phyloP scores from a whole-genome alignment of 345 rosid species.

The Noccaea bulbosa region DNA sequence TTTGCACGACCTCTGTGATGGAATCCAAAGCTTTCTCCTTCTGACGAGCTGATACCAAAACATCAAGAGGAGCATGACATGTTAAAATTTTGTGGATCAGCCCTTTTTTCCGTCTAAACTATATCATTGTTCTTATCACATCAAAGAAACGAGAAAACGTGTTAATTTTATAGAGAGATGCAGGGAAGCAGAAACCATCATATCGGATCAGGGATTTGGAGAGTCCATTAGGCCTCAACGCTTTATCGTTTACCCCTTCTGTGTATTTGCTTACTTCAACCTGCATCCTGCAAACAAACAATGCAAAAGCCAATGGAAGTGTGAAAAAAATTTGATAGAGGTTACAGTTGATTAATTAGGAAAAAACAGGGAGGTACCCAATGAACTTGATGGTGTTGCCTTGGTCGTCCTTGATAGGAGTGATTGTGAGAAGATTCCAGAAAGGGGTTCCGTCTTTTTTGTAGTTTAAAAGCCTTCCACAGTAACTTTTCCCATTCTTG shows the following conservation, averaged over 20 bases:
- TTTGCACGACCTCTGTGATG: constrained; percentile 87
- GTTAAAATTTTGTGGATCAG: constrained; percentile 6
- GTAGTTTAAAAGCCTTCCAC: constrained; percentile 93
- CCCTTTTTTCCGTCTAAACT: not conserved
- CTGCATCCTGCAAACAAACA: constrained; percentile 75
- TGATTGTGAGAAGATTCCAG: constrained; percentile 97
- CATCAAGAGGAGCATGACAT: constrained; percentile 26
- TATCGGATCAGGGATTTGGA: constrained; percentile 83
- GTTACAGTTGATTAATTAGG: not conserved
- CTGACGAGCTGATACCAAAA: constrained; percentile 72
- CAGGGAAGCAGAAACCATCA: constrained; percentile 62
- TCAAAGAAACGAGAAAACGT: not conserved
- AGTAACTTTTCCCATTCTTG: constrained; percentile 70
- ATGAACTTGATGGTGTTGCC: constrained; percentile 90
- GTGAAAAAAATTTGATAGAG: constrained; percentile 11
- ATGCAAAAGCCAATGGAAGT: constrained; percentile 7
- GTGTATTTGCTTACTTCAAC: constrained; percentile 97
- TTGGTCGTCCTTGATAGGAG: constrained; percentile 79
- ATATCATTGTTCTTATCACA: constrained; percentile 9
- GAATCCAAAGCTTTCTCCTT: constrained; percentile 79
- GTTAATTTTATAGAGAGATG: constrained; percentile 11
- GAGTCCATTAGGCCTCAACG: constrained; percentile 87
- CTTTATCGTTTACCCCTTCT: constrained; percentile 78
- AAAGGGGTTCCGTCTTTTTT: constrained; percentile 90
- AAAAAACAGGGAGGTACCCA: constrained; percentile 53